Evolutionary conservation across 2,329 filamentous ascomycete species (phyloP), one percentile per base, ranked within the genome.

Genomic region (Ceratocystis eucalypticola): DNA sequence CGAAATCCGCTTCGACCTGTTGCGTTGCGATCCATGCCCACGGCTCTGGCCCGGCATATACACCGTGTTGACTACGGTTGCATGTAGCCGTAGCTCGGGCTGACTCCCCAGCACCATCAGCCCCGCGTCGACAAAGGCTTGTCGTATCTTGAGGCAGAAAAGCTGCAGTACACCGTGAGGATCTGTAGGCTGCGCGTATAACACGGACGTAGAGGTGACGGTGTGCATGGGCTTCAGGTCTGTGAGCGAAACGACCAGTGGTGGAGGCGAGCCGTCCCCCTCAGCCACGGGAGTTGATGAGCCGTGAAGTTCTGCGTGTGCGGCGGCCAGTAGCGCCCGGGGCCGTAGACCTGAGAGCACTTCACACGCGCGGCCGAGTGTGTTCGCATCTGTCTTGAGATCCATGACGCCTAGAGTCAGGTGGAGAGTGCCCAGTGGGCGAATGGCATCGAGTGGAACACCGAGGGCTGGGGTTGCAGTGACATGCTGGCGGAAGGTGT

Each of bases 321-420:
- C 63, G 17, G 46, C 64, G 25, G 37, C 67, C 15, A 63, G 12
- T n/a, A 45, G 69, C 64, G 8, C 69, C 61, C 7, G 67, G 37
- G 20, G 64, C 30, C 70, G 70, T n/a, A 71, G 70, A 22, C 67
- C 71, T 5, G 72, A 71, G 5, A 82, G 73, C 2, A 80, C 72
- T 20, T 77, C 75, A n/a, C 71, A 75, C 12, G 65, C 65, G 2
- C 15, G 65, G 5, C 45, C 45, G 5, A 66, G 20, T 5, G 20
- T 25, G 1, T 28, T 20, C 0, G 57, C n/a, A 30, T 59, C 55
- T 10, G 44, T 62, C 30, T n/a, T 15, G 8, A 96, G 80, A 69
- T 82, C 87, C 88, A 96, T 92, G 1, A 95, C 88, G 0, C 91
- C 92, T 0, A 96, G 79, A 0, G 92, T 96, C 2, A 96, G 78